Evolutionary conservation across 768 basidiomycete species (phyloP), one percentile per base, ranked within the genome.

Genomic region (Boletus speciosus): DNA sequence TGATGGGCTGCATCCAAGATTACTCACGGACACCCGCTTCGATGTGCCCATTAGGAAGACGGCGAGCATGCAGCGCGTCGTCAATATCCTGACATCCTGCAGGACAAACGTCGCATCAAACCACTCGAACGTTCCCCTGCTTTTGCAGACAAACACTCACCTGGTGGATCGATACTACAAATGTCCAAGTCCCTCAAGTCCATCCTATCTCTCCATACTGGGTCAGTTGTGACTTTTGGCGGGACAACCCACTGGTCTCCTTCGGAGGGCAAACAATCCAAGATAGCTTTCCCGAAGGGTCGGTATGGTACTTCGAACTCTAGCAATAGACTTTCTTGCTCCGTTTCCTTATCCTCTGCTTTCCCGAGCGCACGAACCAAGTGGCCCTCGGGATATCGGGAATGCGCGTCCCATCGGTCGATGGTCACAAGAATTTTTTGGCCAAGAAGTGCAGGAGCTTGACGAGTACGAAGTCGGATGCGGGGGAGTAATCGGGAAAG

Each of bases 351-450:
- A 68, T 88, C 90, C 64, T 94, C 96, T 0, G 85, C 92, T 62
- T 83, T 84, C 3, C 97, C 97, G 1, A 99, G 79, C 0, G 93
- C 84, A 39, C 96, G 84, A 21, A 98, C 95, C 58, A 99, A 93
- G 67, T 99, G 97, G 0, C 97, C 97, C 63, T 98, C 95, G 0
- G 97, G 97, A 66, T 98, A 97, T 19, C 93, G 81, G 1, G 90
- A 93, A 10, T 84, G 87, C 6, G 76, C 73, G 27, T 90, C 86
- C 97, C 97, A 99, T 39, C 86, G 78, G 66, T 99, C 97, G 62
- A 98, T 92, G 3, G 91, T 87, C 40, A 98, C 93, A 25, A 99
- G 82, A 60, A 99, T 96, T 69, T 99, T 98, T 69, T 99, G 95
- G 36, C 86, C 84, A 16, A 97, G 71, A 15, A 99, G 83, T 2